phyloP scores from a whole-genome alignment of 1,284 basidiomycete genomes.

The Flammula alnicola region DNA sequence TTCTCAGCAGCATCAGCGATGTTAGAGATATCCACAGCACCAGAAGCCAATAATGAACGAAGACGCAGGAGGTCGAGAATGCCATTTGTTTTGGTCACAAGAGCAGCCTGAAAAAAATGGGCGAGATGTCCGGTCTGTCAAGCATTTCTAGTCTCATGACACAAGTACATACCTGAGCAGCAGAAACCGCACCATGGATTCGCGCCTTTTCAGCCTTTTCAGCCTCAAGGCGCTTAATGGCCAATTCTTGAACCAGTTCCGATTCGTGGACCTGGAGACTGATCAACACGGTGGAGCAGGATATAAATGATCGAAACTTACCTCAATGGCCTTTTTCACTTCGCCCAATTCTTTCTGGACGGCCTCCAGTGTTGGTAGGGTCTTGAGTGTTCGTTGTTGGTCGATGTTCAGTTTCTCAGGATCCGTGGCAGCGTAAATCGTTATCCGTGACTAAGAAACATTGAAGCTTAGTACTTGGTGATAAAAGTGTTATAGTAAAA shows the following conservation, averaged over 20 bases:
- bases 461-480: neutral
- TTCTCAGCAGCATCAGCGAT: conserved; percentile 56
- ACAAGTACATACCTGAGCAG: conserved; percentile 56
- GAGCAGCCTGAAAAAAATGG: conserved; percentile 41
- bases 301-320: conserved; percentile 31
- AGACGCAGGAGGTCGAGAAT: conserved; percentile 71
- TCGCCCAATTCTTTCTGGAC: conserved; percentile 81
- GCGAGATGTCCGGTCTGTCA: conserved; percentile 1
- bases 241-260: conserved; percentile 60
- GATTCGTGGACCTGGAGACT: conserved; percentile 60
- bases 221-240: conserved; percentile 54
- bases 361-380: conserved; percentile 75
- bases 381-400: conserved; percentile 73
- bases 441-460: conserved; percentile 65
- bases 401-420: conserved; percentile 81
- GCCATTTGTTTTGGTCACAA: conserved; percentile 47
- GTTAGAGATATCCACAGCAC: conserved; percentile 46
- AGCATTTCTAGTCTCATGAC: neutral
- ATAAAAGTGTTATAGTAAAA: neutral
- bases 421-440: conserved; percentile 68
- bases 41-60: conserved; percentile 57
- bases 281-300: conserved; percentile 10
- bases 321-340: conserved; percentile 82
- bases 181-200: conserved; percentile 57
- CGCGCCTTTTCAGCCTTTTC: conserved; percentile 59